Percentiles rank a stretch among this genome's conserved stretches.
Conservation (phyloP, 257 asterid species). For the Paraleonurus japonicus region DNA sequence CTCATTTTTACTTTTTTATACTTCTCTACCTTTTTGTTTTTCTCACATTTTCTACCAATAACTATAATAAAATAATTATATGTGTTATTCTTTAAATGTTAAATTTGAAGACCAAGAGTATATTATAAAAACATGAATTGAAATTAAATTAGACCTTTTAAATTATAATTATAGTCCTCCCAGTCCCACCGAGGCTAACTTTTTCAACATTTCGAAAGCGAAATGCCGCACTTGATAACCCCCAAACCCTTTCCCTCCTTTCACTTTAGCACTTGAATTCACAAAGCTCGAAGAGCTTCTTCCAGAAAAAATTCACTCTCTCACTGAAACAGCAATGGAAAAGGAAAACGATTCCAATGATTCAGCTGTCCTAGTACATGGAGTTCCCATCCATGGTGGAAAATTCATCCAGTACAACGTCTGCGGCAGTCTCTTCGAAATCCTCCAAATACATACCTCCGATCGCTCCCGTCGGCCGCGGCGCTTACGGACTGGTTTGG, state of each 20-base stretch:
- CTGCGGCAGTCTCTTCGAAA: slow-evolving; percentile 67
- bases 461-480: slow-evolving; percentile 73
- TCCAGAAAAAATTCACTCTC: not conserved
- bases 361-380: slow-evolving; percentile 37
- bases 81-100: too few species aligned
- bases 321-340: slow-evolving; percentile 17
- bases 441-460: slow-evolving; percentile 73
- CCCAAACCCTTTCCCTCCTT: slow-evolving; percentile 29
- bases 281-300: not conserved
- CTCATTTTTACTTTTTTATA: too few species aligned
- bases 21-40: too few species aligned
- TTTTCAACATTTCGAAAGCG: slow-evolving; percentile 17
- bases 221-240: slow-evolving; percentile 17
- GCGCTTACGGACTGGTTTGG: slow-evolving; percentile 95
- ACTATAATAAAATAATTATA: too few species aligned
- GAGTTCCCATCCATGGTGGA: slow-evolving; percentile 63
- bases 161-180: too few species aligned
- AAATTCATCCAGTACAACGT: slow-evolving; percentile 66
- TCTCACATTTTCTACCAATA: too few species aligned
- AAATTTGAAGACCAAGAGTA: too few species aligned
- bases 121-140: too few species aligned
- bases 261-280: slow-evolving; percentile 24
- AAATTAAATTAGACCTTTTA: too few species aligned
- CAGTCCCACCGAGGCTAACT: not conserved
- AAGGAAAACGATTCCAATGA: slow-evolving; percentile 36